Percentiles rank a stretch among this genome's conserved stretches.
Evolutionary conservation across 2,329 filamentous ascomycete species (phyloP).

Genomic region (Decorospora gaudefroyi): DNA sequence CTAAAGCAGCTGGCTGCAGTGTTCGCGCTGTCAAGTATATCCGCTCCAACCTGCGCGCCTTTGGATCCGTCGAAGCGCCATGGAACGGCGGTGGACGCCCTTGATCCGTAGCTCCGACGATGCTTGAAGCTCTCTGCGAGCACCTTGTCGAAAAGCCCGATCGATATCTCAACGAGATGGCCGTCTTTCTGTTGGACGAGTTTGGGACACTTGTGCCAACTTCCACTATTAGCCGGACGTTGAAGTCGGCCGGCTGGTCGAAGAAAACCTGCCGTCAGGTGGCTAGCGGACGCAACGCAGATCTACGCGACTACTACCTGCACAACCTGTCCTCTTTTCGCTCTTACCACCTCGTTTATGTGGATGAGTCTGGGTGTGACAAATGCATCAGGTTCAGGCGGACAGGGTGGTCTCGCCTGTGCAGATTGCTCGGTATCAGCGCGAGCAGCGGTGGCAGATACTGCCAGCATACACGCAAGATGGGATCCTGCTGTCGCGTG

Average conservation of each 20-base stretch:
- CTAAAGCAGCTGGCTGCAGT: conserved; percentile 7
- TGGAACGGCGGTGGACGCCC: conserved; percentile 6
- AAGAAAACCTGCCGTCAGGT: conserved; percentile 41
- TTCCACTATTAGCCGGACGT: conserved; percentile 28
- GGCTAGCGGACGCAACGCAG: conserved; percentile 40
- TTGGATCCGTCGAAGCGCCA: conserved; percentile 5
- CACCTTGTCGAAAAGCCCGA: conserved; percentile 24
- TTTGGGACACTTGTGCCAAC: conserved; percentile 23
- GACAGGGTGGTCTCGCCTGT: conserved; percentile 43
- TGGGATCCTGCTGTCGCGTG: conserved; percentile 16
- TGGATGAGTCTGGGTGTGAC: conserved; percentile 49
- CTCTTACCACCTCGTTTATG: conserved; percentile 44
- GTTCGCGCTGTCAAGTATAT: conserved; percentile 2
- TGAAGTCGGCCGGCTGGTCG: conserved; percentile 31
- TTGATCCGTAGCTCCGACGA: conserved; percentile 4
- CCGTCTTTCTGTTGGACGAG: conserved; percentile 33
- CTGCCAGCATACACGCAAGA: conserved; percentile 21
- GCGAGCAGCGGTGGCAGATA: conserved; percentile 11
- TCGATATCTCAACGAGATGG: conserved; percentile 33
- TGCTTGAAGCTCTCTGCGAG: conserved; percentile 8
- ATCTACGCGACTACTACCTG: conserved; percentile 45
- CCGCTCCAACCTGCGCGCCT: neutral
- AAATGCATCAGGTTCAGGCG: conserved; percentile 42
- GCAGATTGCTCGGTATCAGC: conserved; percentile 22
- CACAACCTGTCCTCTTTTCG: conserved; percentile 39